These are phyloP conservation scores for Cornus florida DNA, from an alignment of 148 eudicot genomes.

Conservation along the genomic window DNA sequence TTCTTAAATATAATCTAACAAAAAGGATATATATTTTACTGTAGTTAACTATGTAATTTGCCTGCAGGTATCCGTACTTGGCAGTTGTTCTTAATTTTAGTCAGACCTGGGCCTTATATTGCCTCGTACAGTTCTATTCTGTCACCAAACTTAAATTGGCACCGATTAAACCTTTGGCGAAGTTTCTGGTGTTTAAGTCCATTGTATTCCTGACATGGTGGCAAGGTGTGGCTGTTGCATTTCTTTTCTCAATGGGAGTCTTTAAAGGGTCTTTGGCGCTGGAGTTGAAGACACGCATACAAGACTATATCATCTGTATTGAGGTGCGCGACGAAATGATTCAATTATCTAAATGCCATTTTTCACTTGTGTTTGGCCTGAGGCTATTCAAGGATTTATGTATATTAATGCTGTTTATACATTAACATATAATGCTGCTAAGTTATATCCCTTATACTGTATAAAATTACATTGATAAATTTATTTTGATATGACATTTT, in stretches of 20 bases:
- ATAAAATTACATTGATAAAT: too few species aligned
- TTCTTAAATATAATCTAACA: too few species aligned
- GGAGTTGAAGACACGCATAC: conserved; percentile 82
- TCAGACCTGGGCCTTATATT: conserved; percentile 98
- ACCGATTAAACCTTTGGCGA: conserved; percentile 95
- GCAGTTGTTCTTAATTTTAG: conserved; percentile 96
- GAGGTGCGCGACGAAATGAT: conserved; percentile 54
- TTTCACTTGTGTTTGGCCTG: neutral
- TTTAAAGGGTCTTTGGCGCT: conserved; percentile 88
- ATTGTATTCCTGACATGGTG: conserved; percentile 98
- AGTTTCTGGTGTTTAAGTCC: conserved; percentile 94
- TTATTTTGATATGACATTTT: too few species aligned
- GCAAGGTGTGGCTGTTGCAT: conserved; percentile 96
- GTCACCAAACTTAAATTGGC: conserved; percentile 84
- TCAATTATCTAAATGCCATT: neutral
- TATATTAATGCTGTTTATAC: neutral
- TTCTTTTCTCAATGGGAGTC: conserved; percentile 89
- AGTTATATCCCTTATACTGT: neutral
- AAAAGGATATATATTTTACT: too few species aligned
- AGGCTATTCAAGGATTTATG: neutral
- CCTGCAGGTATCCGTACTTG: conserved; percentile 94
- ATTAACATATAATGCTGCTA: neutral
- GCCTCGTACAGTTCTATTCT: conserved; percentile 94
- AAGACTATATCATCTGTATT: conserved; percentile 93
- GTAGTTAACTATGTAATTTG: conserved; percentile 7